phyloP scores from a whole-genome alignment of 495 filamentous ascomycete genomes.

The Acidiella bohemica region DNA sequence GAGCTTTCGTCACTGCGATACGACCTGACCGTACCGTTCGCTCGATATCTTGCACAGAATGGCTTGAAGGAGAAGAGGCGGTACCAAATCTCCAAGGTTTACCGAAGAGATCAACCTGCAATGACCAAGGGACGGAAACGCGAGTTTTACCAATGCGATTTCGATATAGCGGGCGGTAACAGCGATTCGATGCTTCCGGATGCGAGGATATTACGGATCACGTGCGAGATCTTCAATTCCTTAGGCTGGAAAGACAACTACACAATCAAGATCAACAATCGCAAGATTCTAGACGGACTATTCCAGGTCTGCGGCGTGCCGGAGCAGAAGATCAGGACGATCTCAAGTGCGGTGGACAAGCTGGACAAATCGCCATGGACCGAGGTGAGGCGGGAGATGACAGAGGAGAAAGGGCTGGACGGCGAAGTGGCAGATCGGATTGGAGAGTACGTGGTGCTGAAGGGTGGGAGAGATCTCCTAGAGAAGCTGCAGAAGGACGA shows the following conservation, averaged over 20 bases:
- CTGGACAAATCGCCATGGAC: slow-evolving; percentile 81
- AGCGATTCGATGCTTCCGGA: slow-evolving; percentile 94
- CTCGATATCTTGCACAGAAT: slow-evolving; percentile 81
- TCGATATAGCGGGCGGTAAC: slow-evolving; percentile 81
- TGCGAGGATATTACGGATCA: slow-evolving; percentile 78
- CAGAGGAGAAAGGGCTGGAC: slow-evolving; percentile 74
- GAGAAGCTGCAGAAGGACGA: slow-evolving; percentile 49
- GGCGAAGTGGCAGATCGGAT: slow-evolving; percentile 68
- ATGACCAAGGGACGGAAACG: slow-evolving; percentile 85
- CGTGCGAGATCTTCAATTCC: slow-evolving; percentile 73
- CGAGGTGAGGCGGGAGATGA: slow-evolving; percentile 85
- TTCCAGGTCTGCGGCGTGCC: slow-evolving; percentile 88
- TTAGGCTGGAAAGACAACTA: slow-evolving; percentile 58
- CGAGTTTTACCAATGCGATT: slow-evolving; percentile 97
- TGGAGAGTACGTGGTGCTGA: slow-evolving; percentile 62
- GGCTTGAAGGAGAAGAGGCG: slow-evolving; percentile 64
- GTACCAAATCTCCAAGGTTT: slow-evolving; percentile 84
- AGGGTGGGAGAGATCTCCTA: slow-evolving; percentile 55
- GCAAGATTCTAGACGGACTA: slow-evolving; percentile 85
- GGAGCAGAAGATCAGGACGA: slow-evolving; percentile 66
- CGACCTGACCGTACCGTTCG: slow-evolving; percentile 84
- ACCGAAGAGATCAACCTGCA: slow-evolving; percentile 66
- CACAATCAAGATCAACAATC: slow-evolving; percentile 90
- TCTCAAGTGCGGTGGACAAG: slow-evolving; percentile 89
- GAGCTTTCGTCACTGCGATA: slow-evolving; percentile 77